Evolutionary conservation across 2,329 filamentous ascomycete genomes (phyloP).

Genomic region (Simplicillium aogashimaense): DNA sequence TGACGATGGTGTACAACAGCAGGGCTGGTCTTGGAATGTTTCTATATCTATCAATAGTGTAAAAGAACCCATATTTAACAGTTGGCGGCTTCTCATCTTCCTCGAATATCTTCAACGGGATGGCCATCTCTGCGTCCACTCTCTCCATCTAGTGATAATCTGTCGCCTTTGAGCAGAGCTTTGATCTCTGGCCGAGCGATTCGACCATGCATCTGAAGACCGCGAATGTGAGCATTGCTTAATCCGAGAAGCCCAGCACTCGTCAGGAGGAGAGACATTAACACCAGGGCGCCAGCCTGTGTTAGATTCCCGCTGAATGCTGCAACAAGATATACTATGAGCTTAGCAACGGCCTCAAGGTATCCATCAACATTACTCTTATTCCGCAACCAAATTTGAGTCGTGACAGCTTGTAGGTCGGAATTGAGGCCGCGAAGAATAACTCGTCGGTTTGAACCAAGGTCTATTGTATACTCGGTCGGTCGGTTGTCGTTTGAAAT

Average conservation of each 20-base stretch:
- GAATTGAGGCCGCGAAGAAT: slow-evolving; percentile 41
- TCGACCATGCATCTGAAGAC: slow-evolving; percentile 41
- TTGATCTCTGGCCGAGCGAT: slow-evolving; percentile 20
- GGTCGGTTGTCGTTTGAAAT: slow-evolving; percentile 7
- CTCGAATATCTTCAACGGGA: slow-evolving; percentile 2
- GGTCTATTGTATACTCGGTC: slow-evolving; percentile 39
- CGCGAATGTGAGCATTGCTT: slow-evolving; percentile 38
- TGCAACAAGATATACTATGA: slow-evolving; percentile 48
- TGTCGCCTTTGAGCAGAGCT: background rate
- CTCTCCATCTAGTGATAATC: slow-evolving; percentile 1
- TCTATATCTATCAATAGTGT: too few species aligned
- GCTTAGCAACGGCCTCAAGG: slow-evolving; percentile 40
- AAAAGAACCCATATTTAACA: too few species aligned
- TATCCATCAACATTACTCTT: slow-evolving; percentile 40
- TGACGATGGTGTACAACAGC: too few species aligned
- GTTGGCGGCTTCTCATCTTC: background rate
- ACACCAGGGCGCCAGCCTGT: slow-evolving; percentile 38
- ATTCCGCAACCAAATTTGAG: slow-evolving; percentile 43
- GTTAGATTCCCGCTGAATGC: slow-evolving; percentile 45
- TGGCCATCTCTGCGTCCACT: background rate
- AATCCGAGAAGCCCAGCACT: slow-evolving; percentile 43
- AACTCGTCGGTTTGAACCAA: slow-evolving; percentile 40
- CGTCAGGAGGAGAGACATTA: slow-evolving; percentile 40
- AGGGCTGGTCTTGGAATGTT: too few species aligned
- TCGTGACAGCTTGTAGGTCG: slow-evolving; percentile 50